These are phyloP conservation scores for Podospora didyma DNA, from an alignment of 495 filamentous ascomycete genomes.

Conservation along the genomic window DNA sequence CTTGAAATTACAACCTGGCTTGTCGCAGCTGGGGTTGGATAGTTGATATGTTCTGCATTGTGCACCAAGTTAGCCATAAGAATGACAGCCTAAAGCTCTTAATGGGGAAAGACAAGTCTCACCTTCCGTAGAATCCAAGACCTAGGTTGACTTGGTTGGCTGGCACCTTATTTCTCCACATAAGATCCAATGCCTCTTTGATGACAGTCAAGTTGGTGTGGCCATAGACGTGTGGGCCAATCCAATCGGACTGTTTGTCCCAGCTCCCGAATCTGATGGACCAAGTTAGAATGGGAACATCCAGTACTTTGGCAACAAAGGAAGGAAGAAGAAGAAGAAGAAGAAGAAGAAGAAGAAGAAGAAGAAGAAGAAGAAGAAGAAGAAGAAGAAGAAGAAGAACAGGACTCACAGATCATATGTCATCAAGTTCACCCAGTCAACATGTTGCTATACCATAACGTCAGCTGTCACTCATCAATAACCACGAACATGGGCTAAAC, in stretches of 20 bases:
- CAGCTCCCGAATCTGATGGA: conserved; percentile 29
- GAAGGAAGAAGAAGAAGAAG: no score
- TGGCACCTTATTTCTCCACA: conserved; percentile 48
- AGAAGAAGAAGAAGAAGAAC: no score
- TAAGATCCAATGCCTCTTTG: conserved; percentile 38
- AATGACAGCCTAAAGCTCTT: no score
- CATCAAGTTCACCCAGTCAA: conserved; percentile 39
- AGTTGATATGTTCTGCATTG: conserved; percentile 24
- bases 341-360: no score
- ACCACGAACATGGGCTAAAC: no score
- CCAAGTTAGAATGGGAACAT: no score
- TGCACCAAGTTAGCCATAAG: no score
- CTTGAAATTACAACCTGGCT: conserved; percentile 29
- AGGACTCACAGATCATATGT: conserved; percentile 33
- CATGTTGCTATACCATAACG: background rate
- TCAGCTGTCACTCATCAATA: no score
- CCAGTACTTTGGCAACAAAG: no score
- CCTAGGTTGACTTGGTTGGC: conserved; percentile 43
- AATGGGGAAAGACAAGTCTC: no score
- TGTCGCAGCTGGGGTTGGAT: conserved; percentile 13
- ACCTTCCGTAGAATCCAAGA: conserved; percentile 52
- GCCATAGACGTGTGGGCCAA: conserved; percentile 30
- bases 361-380: no score
- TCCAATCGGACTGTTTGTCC: conserved; percentile 19
- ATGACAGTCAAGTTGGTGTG: conserved; percentile 61